Evolutionary conservation across 768 basidiomycete species (phyloP), one percentile per base, ranked within the genome.

Genomic region (Lentinus brumalis): DNA sequence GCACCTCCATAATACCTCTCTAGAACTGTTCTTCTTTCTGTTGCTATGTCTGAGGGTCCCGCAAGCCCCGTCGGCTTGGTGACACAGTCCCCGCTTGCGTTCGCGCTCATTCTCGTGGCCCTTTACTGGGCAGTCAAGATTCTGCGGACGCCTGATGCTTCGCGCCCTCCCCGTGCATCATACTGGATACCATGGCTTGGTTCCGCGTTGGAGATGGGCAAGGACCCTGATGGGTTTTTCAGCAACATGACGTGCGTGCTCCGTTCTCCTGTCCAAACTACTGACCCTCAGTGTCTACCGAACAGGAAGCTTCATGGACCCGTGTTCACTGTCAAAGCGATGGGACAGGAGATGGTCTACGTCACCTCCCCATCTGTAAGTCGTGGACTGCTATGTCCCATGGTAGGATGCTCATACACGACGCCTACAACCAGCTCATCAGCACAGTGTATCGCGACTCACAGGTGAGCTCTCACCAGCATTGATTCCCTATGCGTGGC

Each of bases 131-230:
- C 39, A 2, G 31, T 32, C 32, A 61, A 61, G 30, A 26, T 61
- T 16, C 31, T 61, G n/a, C 54, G 50, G 8, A 21, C 54, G 2
- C 30, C 31, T 26, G 47, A 56, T 26, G 12, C 41, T 10, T 52
- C 50, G 18, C 47, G 66, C 32, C 62, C 67, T 11, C 67, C 67
- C 18, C 55, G 45, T 12, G 66, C 62, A 4, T 54, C 50, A 21
- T 65, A 64, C 44, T 60, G 56, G 59, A 57, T 70, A 26, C 65
- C 67, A 57, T 68, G 68, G 67, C 15, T 69, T 2, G 67, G 69
- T 26, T 61, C 67, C 26, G 65, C 67, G 0, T 18, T 70, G 1
- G 58, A 52, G 12, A 53, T 70, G 44, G 66, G 67, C 18, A 62
- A 45, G 47, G 56, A 67, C 35, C 67, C 68, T 14, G 69, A 70